Percentiles rank a stretch among this genome's conserved stretches.
Evolutionary conservation across 2,329 filamentous ascomycete genomes (phyloP).

Genomic region (Fusarium staphyleae): DNA sequence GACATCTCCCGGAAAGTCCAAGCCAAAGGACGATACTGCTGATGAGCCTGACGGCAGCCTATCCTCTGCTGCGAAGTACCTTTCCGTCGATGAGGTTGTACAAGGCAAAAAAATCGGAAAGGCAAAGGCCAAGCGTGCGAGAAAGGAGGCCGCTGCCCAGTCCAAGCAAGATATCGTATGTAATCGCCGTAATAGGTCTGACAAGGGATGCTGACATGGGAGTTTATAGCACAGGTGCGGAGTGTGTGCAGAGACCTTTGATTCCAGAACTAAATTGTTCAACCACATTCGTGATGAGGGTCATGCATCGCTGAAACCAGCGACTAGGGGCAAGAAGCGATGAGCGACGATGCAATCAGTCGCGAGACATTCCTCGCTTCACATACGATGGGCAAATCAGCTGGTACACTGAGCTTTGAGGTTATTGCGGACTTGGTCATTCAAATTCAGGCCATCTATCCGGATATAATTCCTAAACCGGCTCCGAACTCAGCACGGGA

Average conservation of each 20-base stretch:
- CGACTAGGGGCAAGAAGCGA: conserved; percentile 46
- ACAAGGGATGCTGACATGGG: conserved; percentile 1
- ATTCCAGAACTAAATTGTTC: conserved; percentile 76
- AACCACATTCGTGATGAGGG: conserved; percentile 70
- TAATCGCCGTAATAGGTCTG: conserved; percentile 2
- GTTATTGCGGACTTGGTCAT: conserved; percentile 5
- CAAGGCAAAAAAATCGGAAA: conserved; percentile 56
- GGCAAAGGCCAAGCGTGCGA: conserved; percentile 59
- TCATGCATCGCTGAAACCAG: conserved; percentile 63
- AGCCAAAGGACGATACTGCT: neutral
- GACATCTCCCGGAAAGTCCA: conserved; percentile 13
- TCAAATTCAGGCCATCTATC: conserved; percentile 33
- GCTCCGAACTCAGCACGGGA: conserved; percentile 6
- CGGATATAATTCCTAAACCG: conserved; percentile 26
- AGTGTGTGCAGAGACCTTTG: conserved; percentile 55
- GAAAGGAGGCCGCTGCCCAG: conserved; percentile 52
- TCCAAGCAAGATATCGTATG: conserved; percentile 48
- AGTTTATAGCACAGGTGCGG: conserved; percentile 52
- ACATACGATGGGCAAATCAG: no score
- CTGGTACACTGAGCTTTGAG: neutral
- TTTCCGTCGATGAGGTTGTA: conserved; percentile 39
- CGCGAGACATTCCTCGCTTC: neutral
- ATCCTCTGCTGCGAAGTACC: conserved; percentile 21
- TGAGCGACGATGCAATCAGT: conserved; percentile 17
- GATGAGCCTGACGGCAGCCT: conserved; percentile 16